A percentile compares a stretch with the other conserved stretches of the same genome.
phyloP scores from a whole-genome alignment of 2,329 filamentous ascomycete species.

The Cercospora janseana region DNA sequence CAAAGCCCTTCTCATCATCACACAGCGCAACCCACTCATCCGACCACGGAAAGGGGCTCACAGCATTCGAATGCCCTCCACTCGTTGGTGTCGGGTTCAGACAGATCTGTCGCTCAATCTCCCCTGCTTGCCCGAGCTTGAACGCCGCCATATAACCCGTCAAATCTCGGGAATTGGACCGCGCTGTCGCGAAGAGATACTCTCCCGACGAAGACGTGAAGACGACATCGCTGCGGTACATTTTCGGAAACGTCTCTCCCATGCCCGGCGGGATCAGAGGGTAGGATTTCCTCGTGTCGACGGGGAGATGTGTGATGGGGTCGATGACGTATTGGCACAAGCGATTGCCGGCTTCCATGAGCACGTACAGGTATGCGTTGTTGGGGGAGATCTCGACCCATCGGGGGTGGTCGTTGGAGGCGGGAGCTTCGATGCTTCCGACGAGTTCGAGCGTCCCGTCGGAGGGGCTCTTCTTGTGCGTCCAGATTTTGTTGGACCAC shows the following conservation, averaged over 20 bases:
- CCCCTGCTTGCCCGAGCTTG: conserved; percentile 62
- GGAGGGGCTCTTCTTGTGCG: conserved; percentile 63
- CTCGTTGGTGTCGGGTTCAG: conserved; percentile 82
- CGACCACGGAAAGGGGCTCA: conserved; percentile 77
- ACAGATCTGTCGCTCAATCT: conserved; percentile 74
- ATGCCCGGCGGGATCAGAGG: conserved; percentile 77
- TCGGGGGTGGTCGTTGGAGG: conserved; percentile 71
- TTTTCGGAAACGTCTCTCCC: conserved; percentile 52
- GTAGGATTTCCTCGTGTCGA: conserved; percentile 73
- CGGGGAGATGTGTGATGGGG: conserved; percentile 67
- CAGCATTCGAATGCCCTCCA: conserved; percentile 83
- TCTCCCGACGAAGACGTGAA: conserved; percentile 65
- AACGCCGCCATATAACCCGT: conserved; percentile 84
- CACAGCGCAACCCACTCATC: conserved; percentile 90
- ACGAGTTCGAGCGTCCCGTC: conserved; percentile 65
- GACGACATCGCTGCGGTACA: conserved; percentile 86
- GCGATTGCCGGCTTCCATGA: conserved; percentile 88
- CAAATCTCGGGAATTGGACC: conserved; percentile 70
- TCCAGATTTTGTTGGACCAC: conserved; percentile 78
- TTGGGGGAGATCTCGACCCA: conserved; percentile 83
- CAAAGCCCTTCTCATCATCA: conserved; percentile 81
- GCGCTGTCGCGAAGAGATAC: conserved; percentile 82
- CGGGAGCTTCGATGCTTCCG: conserved; percentile 70
- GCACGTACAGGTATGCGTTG: conserved; percentile 75
- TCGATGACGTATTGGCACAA: conserved; percentile 81